Percentiles rank a stretch among this genome's conserved stretches.
These are phyloP conservation scores for Aureobasidium sp. DNA, from an alignment of 2,329 filamentous ascomycete species.

Conservation along the genomic window DNA sequence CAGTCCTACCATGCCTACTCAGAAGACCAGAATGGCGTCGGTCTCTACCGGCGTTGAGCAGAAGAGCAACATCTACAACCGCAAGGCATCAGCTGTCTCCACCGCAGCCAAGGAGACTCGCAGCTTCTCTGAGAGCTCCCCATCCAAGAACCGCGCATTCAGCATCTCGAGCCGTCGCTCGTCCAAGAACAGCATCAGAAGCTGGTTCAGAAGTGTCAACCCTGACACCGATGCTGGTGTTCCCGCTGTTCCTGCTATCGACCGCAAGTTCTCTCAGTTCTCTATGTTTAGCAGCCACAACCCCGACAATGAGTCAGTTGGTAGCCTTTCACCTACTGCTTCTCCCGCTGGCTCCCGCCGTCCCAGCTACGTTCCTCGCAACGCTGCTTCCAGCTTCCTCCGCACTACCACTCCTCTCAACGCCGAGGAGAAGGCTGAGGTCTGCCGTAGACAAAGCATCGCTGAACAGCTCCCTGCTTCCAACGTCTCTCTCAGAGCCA, in stretches of 20 bases:
- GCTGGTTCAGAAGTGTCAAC: slow-evolving; percentile 15
- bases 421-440: slow-evolving; percentile 10
- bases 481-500: neutral
- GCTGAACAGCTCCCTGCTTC: neutral
- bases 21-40: neutral
- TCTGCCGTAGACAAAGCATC: neutral
- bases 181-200: slow-evolving; percentile 7
- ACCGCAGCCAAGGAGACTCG: neutral
- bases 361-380: slow-evolving; percentile 15
- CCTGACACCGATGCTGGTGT: slow-evolving; percentile 9
- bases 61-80: slow-evolving; percentile 1
- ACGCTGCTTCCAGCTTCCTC: slow-evolving; percentile 14
- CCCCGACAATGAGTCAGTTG: neutral
- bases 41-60: slow-evolving; percentile 5
- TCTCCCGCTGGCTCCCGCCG: slow-evolving; percentile 12
- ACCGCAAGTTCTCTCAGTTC: slow-evolving; percentile 14
- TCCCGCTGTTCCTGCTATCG: slow-evolving; percentile 12
- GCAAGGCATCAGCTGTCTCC: neutral
- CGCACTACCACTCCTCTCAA: slow-evolving; percentile 15
- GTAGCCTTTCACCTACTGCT: neutral
- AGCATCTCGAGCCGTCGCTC: slow-evolving; percentile 14
- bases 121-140: neutral
- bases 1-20: neutral
- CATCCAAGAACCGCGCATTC: slow-evolving; percentile 2
- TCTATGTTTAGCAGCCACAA: slow-evolving; percentile 14